Percentiles rank a stretch among this genome's conserved stretches.
Conservation (phyloP, 2,329 filamentous ascomycete genomes). For the Capronia americana region DNA sequence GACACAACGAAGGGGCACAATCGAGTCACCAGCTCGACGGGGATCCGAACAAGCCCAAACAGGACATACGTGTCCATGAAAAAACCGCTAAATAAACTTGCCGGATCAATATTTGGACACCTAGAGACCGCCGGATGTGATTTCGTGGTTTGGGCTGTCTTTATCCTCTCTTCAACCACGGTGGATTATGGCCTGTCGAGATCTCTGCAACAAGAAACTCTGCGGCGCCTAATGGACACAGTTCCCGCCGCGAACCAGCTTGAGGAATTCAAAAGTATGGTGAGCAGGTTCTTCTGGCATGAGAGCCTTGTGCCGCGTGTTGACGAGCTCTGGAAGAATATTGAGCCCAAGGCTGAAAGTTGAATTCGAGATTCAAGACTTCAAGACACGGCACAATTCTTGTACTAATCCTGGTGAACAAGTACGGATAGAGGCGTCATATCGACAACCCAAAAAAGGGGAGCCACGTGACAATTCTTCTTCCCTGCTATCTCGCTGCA, state of each 20-base stretch:
- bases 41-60: neutral
- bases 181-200: slow-evolving; percentile 9
- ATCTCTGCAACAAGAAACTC: slow-evolving; percentile 1
- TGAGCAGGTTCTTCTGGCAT: slow-evolving; percentile 16
- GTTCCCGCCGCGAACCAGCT: neutral
- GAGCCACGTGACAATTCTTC: neutral
- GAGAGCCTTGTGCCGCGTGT: slow-evolving; percentile 6
- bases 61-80: slow-evolving; percentile 5
- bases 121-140: neutral
- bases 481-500: neutral
- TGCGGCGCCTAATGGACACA: neutral
- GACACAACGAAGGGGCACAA: neutral
- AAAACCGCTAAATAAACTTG: neutral
- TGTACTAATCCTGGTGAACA: neutral
- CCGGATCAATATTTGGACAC: neutral
- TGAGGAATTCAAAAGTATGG: neutral
- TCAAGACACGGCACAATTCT: neutral
- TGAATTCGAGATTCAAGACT: neutral
- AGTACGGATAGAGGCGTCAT: neutral
- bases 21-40: neutral
- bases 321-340: slow-evolving; percentile 4
- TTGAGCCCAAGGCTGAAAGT: neutral
- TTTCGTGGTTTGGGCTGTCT: slow-evolving; percentile 14
- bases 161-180: slow-evolving; percentile 7
- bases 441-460: neutral